Evolutionary conservation across 1,284 basidiomycete species (phyloP).

Genomic region (Peniophora sp.): DNA sequence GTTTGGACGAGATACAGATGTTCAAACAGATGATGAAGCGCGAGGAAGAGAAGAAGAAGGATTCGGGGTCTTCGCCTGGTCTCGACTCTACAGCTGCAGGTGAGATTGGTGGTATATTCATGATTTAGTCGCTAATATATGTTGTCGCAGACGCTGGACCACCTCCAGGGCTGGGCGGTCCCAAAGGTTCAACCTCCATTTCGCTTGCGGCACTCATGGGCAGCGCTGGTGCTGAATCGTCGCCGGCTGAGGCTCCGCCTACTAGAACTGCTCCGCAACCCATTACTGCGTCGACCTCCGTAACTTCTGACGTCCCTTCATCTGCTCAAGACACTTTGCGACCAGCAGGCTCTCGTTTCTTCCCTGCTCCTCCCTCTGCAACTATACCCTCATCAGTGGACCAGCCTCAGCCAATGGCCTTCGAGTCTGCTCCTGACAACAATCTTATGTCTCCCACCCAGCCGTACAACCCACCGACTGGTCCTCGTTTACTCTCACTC

Average conservation of each 20-base stretch:
- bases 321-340: constrained; percentile 20
- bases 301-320: constrained; percentile 1
- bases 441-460: constrained; percentile 16
- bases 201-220: not conserved
- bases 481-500: constrained; percentile 67
- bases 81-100: not conserved
- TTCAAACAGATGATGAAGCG: constrained; percentile 83
- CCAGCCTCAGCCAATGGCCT: constrained; percentile 10
- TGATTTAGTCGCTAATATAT: not conserved
- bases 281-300: not conserved
- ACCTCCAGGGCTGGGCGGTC: not conserved
- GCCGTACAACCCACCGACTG: constrained; percentile 58
- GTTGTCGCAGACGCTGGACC: not conserved
- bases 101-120: not conserved
- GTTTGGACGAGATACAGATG: constrained; percentile 77
- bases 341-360: constrained; percentile 27
- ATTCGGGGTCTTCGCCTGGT: constrained; percentile 6
- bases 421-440: constrained; percentile 9
- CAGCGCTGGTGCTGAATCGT: not conserved
- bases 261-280: not conserved
- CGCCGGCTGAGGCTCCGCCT: not conserved
- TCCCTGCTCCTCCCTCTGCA: constrained; percentile 19
- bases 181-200: not conserved
- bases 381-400: constrained; percentile 13
- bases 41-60: constrained; percentile 65